Conservation (phyloP, 805 yeast species). For the Maudiozyma saulgeensis region DNA sequence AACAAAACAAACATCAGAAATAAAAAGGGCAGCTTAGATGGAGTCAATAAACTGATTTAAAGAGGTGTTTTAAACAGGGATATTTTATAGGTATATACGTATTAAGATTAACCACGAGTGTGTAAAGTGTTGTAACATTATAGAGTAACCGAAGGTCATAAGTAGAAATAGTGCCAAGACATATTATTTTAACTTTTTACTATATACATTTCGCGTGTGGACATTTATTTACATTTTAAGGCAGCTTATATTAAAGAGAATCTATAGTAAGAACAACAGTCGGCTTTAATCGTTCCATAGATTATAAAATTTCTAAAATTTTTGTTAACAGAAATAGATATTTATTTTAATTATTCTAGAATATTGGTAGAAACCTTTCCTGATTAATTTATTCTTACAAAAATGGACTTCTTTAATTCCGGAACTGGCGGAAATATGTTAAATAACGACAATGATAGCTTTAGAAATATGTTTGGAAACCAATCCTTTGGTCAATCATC, state of each 20-base stretch:
- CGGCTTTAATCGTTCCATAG: background rate
- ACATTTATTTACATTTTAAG: background rate
- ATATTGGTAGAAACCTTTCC: background rate
- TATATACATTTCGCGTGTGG: background rate
- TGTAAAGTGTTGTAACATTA: background rate
- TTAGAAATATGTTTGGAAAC: constrained; percentile 8
- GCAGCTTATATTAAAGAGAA: too few relatives aligned
- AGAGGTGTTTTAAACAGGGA: background rate
- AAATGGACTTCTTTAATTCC: constrained; percentile 10
- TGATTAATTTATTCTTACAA: background rate
- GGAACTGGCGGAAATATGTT: background rate
- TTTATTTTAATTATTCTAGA: background rate
- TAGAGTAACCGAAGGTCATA: background rate
- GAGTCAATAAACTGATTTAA: too few relatives aligned
- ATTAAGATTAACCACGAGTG: background rate
- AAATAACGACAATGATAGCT: constrained; percentile 1
- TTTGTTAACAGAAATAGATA: too few relatives aligned
- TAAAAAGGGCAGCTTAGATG: too few relatives aligned
- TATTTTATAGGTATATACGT: background rate
- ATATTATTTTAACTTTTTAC: background rate
- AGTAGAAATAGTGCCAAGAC: too few relatives aligned
- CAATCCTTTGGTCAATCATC: constrained; percentile 1
- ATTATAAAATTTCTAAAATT: too few relatives aligned
- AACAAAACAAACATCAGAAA: too few relatives aligned
- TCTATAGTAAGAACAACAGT: background rate